Base-by-base conservation (phyloP, 225 moss, liverwort and hornwort genomes). In the Bryum argenteum region DNA sequence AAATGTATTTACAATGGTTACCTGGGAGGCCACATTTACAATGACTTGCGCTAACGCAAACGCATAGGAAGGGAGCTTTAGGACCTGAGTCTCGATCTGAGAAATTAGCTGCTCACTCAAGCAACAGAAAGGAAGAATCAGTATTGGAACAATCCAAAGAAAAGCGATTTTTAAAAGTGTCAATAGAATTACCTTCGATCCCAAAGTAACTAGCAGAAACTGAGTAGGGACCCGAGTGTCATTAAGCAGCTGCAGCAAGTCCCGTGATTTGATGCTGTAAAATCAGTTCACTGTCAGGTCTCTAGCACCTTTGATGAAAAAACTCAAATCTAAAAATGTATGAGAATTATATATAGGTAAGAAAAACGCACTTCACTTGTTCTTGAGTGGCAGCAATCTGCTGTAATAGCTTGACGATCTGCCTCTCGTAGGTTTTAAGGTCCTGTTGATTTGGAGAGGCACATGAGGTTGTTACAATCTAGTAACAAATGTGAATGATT, bases 301-400 rank as follows among this genome's bases (percentile, higher is more conserved):
- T 22, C 56, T 57, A 11, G 48, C 38, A 64, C 12, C 39, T 14
- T 45, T 47, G 9, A 45, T 54, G 20, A 41, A 58, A 58, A 10
- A 18, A 26, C 48, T 41, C 8, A 60, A n/a, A 47, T 63, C 11
- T 39, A 47, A 58, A 57, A 60, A 65, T 13, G 17, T 38, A 43
- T 38, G 67, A 54, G 57, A 65, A 53, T 5, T 22, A n/a, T 45
- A 5, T 22, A n/a, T 45, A 5, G 44, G 33, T 19, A 21, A 22
- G 9, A 17, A 52, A 8, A 24, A 59, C 84, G 54, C 51, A 94
- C 94, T 87, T 89, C 50, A 98, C 97, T 94, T 98, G 97, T 70
- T 92, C 86, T 74, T 91, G 92, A 40, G 97, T 98, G 14, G 90
- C 94, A 78, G 92, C 86, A 65, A 98, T 79, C 81, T 98, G 97